Conservation (phyloP, 2,329 filamentous ascomycete species). For the Trichoderma arundinaceum region DNA sequence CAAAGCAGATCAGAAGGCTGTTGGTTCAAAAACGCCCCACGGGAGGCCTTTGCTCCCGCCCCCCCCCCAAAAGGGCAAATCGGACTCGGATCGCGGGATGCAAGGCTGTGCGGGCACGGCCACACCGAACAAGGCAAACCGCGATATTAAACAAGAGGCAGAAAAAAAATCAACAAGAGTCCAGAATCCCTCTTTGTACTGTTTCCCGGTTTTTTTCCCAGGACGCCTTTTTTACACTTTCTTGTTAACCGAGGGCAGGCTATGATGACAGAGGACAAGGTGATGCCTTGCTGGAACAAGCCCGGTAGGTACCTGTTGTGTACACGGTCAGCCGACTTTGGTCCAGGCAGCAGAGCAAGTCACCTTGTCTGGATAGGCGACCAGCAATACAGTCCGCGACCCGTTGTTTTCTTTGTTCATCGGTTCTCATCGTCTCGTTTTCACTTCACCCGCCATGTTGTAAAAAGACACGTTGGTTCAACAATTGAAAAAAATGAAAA, state of each 20-base stretch:
- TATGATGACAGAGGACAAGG: not conserved
- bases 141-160: not conserved
- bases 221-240: not conserved
- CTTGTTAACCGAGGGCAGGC: not conserved
- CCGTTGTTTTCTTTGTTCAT: not conserved
- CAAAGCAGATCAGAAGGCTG: not conserved
- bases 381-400: not conserved
- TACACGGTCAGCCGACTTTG: conserved; percentile 19
- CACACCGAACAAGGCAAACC: conserved; percentile 14
- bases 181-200: too few species aligned
- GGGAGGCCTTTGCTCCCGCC: not conserved
- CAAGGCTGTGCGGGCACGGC: conserved; percentile 19
- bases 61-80: not conserved
- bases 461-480: too few species aligned
- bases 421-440: too few species aligned
- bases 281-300: too few species aligned
- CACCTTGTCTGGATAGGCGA: conserved; percentile 7
- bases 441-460: too few species aligned
- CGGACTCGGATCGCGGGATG: not conserved
- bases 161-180: not conserved
- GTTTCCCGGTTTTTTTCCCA: not conserved
- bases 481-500: too few species aligned
- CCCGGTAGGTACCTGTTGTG: not conserved
- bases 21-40: not conserved
- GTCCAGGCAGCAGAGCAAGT: conserved; percentile 21